A percentile compares a stretch with the other conserved stretches of the same genome.
Conservation (phyloP, 2,329 filamentous ascomycete species). For the Colletotrichum musicola region DNA sequence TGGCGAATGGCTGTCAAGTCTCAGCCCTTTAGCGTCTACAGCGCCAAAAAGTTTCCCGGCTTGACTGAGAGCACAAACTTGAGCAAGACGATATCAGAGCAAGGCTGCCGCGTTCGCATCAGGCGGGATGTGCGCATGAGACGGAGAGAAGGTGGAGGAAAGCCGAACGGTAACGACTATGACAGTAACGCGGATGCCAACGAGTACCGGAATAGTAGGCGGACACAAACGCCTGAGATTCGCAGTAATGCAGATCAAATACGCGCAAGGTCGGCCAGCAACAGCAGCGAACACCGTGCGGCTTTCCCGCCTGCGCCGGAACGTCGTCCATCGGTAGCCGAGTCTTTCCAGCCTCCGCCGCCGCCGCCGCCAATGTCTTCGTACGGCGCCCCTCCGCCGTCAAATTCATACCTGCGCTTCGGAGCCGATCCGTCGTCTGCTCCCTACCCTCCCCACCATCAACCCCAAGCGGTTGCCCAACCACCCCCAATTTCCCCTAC, state of each 20-base stretch:
- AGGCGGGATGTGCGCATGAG: constrained; percentile 94
- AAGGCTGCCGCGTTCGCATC: constrained; percentile 96
- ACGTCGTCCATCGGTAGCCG: constrained; percentile 62
- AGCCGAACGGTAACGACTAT: constrained; percentile 65
- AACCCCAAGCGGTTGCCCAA: constrained; percentile 45
- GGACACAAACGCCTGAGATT: constrained; percentile 42
- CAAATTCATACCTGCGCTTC: constrained; percentile 50
- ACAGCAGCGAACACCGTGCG: constrained; percentile 64
- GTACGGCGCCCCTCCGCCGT: constrained; percentile 47
- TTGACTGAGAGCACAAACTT: constrained; percentile 89
- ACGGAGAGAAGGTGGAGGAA: constrained; percentile 74
- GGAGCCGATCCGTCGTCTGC: constrained; percentile 49
- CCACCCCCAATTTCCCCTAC: constrained; percentile 51
- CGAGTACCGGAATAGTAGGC: constrained; percentile 60
- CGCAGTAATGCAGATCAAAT: constrained; percentile 39
- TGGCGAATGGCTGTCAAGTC: constrained; percentile 94
- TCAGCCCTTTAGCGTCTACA: constrained; percentile 87
- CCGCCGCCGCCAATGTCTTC: constrained; percentile 47
- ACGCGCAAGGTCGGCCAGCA: constrained; percentile 71
- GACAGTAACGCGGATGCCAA: constrained; percentile 74
- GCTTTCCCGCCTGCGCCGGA: constrained; percentile 54
- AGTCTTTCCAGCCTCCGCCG: constrained; percentile 56
- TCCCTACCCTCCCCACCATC: constrained; percentile 52
- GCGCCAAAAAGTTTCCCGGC: constrained; percentile 98
- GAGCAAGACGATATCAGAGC: constrained; percentile 92